Percentiles rank a stretch among this genome's conserved stretches.
phyloP scores from a whole-genome alignment of 768 basidiomycete species.

The Paxillus ammoniavirescens region DNA sequence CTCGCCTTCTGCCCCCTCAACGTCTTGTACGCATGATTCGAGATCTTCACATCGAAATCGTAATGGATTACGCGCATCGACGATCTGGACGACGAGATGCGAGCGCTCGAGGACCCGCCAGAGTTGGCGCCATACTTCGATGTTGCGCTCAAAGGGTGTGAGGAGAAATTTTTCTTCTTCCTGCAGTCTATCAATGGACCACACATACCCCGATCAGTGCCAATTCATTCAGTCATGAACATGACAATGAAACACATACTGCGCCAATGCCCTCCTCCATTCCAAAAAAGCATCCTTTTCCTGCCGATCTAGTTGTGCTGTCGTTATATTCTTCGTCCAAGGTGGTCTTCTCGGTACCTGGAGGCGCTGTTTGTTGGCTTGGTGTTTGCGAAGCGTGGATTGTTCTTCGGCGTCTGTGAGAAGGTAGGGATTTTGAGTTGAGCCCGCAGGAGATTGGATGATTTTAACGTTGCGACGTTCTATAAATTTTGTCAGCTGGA shows the following conservation, averaged over 20 bases:
- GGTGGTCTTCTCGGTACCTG: constrained; percentile 87
- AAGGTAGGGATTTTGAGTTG: constrained; percentile 80
- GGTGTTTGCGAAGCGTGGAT: constrained; percentile 69
- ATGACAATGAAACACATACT: constrained; percentile 50
- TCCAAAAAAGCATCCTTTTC: constrained; percentile 90
- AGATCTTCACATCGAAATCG: constrained; percentile 92
- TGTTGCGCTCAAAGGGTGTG: constrained; percentile 94
- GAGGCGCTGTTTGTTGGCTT: constrained; percentile 68
- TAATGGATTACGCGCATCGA: constrained; percentile 94
- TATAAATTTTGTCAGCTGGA: constrained; percentile 25
- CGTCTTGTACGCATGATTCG: constrained; percentile 79
- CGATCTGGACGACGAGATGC: constrained; percentile 91
- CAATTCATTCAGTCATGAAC: not conserved
- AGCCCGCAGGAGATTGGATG: constrained; percentile 51
- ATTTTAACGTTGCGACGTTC: constrained; percentile 82
- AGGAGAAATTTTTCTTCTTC: constrained; percentile 85
- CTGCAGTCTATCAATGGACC: constrained; percentile 58
- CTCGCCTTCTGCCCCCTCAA: constrained; percentile 82
- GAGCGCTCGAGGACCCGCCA: constrained; percentile 97
- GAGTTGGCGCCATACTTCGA: constrained; percentile 98
- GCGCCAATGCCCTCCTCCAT: constrained; percentile 90
- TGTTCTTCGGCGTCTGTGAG: constrained; percentile 81
- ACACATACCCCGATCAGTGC: not conserved
- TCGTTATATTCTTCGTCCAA: constrained; percentile 83
- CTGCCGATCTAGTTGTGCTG: constrained; percentile 77